phyloP scores from a whole-genome alignment of 2,329 filamentous ascomycete genomes.

The Pseudocercospora musae region DNA sequence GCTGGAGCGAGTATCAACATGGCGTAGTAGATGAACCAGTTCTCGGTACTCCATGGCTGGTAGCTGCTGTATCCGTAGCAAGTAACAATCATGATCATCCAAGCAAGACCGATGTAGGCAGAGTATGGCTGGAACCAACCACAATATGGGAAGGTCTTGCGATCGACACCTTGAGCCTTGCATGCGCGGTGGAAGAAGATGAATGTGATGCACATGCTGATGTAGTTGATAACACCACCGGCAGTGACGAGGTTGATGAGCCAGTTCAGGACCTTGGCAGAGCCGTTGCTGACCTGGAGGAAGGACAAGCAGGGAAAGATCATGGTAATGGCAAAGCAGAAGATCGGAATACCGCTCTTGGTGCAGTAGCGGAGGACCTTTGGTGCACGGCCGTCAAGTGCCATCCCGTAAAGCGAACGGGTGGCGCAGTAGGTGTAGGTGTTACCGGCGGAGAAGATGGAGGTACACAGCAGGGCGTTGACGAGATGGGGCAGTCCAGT shows the following conservation, averaged over 20 bases:
- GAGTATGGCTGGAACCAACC: conserved; percentile 56
- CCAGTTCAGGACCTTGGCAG: conserved; percentile 34
- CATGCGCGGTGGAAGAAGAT: conserved; percentile 55
- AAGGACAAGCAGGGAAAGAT: conserved; percentile 36
- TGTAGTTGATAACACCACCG: conserved; percentile 60
- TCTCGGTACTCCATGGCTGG: conserved; percentile 41
- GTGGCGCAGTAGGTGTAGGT: conserved; percentile 53
- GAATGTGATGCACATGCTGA: conserved; percentile 57
- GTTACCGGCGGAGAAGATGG: conserved; percentile 54
- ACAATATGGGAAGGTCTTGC: conserved; percentile 54
- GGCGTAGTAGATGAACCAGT: conserved; percentile 52
- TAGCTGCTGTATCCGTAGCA: conserved; percentile 56
- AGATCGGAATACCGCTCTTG: conserved; percentile 58
- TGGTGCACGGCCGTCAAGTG: conserved; percentile 52
- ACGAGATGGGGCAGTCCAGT: conserved; percentile 40
- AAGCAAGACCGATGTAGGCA: conserved; percentile 36
- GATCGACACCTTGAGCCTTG: conserved; percentile 50
- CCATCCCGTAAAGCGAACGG: conserved; percentile 51
- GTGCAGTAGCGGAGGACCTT: conserved; percentile 57
- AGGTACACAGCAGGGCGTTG: conserved; percentile 43
- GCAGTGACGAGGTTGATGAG: conserved; percentile 54
- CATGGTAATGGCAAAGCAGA: conserved; percentile 49
- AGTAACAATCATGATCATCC: conserved; percentile 38
- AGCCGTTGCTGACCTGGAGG: conserved; percentile 31
- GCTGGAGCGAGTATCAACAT: conserved; percentile 55